Conservation (phyloP, 2,329 filamentous ascomycete genomes). For the Hirsutella thompsonii region DNA sequence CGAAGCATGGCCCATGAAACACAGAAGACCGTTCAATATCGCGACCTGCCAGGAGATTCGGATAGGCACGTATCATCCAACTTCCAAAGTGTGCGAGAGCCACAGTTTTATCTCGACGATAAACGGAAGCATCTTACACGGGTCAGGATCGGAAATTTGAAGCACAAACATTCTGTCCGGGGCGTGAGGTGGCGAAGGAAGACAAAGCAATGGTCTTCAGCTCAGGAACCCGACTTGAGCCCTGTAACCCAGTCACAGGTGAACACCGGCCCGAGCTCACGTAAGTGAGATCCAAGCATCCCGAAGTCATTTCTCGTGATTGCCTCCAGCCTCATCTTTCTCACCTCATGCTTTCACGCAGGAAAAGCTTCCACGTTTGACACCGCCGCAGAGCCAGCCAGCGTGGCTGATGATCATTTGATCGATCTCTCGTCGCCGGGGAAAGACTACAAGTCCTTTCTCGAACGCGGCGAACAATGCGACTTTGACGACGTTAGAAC, state of each 20-base stretch:
- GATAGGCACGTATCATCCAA: no score
- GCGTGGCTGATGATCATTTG: not conserved
- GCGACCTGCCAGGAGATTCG: constrained; percentile 20
- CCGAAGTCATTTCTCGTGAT: no score
- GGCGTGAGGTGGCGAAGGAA: constrained; percentile 31
- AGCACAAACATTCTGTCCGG: constrained; percentile 14
- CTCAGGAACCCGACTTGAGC: constrained; percentile 33
- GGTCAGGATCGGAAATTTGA: constrained; percentile 27
- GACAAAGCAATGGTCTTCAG: constrained; percentile 36
- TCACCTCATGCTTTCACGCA: not conserved
- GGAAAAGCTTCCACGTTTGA: not conserved
- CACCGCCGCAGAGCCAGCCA: not conserved
- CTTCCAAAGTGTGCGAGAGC: no score
- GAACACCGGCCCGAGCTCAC: constrained; percentile 11
- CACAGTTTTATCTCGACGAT: constrained; percentile 14
- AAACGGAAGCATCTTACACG: constrained; percentile 28
- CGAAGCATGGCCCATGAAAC: constrained; percentile 19
- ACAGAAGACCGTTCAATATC: no score
- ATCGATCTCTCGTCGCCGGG: not conserved
- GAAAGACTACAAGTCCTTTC: not conserved
- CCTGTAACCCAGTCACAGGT: constrained; percentile 32
- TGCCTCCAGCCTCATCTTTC: no score
- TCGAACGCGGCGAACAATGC: not conserved
- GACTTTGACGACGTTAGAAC: not conserved
- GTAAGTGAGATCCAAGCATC: constrained; percentile 9